Base-by-base conservation (phyloP, 1,284 basidiomycete genomes). In the Phenoliferia sp. region DNA sequence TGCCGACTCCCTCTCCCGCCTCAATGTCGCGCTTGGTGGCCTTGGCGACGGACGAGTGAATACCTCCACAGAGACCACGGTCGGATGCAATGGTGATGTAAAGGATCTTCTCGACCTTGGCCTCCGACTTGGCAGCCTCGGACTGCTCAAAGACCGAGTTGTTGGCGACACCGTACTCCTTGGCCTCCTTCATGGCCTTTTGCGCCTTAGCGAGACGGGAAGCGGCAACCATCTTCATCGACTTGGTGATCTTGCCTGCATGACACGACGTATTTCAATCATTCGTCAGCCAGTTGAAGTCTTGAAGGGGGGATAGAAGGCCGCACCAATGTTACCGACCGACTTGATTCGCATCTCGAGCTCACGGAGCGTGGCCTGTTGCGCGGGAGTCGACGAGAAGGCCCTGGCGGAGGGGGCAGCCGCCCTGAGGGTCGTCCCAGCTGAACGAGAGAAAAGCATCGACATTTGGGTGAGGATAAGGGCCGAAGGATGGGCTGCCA, bases 21-120 rank as follows among this genome's bases (percentile, higher is more conserved):
- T 77, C 75, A 69, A 84, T 68, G 60, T 86, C 88, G 69, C 85
- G 85, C 76, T 90, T 90, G 69, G 92, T 90, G 62, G 86, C 85
- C 83, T 97, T 97, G 75, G 90, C 86, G 77, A 99, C 90, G 69
- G 92, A 94, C 54, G 95, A 98, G 85, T 99, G 95, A 79, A 99
- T 97, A 87, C 96, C 96, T 83, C 96, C 96, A 81, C 95, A 99
- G 68, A 99, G 91, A 83, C 96, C 95, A 84, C 96, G 95, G 87
- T 99, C 95, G 67, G 94, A 98, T 60, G 95, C 96, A 77, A 95
- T 81, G 80, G 94, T 90, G 74, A 99, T 81, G 83, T 94, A 92
- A 74, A 97, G 89, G 78, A 90, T 89, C 81, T 87, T 88, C 76
- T 73, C 70, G 29, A 71, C 68, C 67, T 71, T 69, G 63, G 66